phyloP scores from a whole-genome alignment of 495 filamentous ascomycete species.

The Parathielavia hyrcaniae region DNA sequence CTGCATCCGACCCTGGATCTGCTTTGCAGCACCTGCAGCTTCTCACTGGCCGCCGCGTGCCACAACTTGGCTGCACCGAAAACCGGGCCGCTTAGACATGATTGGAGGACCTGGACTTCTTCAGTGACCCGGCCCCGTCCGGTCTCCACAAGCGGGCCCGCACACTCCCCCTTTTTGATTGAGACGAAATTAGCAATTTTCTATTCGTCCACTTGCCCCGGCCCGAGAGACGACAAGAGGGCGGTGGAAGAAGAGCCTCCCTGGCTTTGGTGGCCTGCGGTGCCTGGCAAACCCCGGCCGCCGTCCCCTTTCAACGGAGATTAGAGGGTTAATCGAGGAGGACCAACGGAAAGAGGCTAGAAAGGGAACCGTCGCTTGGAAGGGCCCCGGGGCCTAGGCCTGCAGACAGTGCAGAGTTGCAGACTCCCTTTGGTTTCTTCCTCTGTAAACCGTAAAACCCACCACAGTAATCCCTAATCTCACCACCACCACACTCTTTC shows the following conservation, averaged over 20 bases:
- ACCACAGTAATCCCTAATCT: conserved; percentile 26
- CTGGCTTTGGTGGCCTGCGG: conserved; percentile 6
- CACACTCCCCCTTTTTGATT: conserved; percentile 29
- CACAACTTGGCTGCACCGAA: conserved; percentile 15
- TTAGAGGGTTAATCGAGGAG: no score
- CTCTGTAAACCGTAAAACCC: conserved; percentile 17
- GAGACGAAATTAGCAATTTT: conserved; percentile 35
- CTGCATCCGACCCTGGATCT: conserved; percentile 20
- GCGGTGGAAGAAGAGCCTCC: conserved; percentile 11
- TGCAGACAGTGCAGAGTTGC: no score
- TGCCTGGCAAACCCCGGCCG: conserved; percentile 20
- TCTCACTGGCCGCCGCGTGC: conserved; percentile 12
- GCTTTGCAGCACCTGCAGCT: neutral
- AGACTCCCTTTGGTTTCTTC: conserved; percentile 2
- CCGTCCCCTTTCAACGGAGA: conserved; percentile 25
- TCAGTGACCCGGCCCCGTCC: conserved; percentile 12
- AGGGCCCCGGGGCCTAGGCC: conserved; percentile 13
- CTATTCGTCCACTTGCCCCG: conserved; percentile 29
- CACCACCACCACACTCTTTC: conserved; percentile 10
- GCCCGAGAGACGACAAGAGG: neutral
- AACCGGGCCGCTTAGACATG: conserved; percentile 1
- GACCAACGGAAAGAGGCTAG: conserved; percentile 14
- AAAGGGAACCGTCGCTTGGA: conserved; percentile 3
- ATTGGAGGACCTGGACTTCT: neutral
- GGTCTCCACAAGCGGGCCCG: conserved; percentile 6